Evolutionary conservation across 192 early-diverging fungal genomes (phyloP).

Genomic region (Diversispora epigaea): DNA sequence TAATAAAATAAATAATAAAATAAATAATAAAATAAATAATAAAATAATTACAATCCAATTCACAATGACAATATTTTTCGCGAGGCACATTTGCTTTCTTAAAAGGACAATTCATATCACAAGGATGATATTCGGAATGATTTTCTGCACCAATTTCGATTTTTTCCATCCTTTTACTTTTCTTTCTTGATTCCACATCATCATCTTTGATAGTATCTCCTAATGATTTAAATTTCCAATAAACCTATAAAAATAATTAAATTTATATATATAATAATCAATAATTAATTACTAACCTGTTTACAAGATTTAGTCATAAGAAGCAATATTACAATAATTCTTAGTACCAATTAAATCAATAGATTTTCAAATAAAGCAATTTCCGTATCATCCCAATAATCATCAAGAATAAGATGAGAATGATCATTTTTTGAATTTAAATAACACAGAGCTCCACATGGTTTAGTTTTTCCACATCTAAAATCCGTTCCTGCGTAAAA

Average conservation of each 20-base stretch:
- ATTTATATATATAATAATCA: background rate
- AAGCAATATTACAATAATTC: conserved; percentile 26
- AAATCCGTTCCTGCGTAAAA: conserved; percentile 3
- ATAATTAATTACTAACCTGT: conserved; percentile 5
- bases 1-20: too few species aligned
- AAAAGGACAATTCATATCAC: conserved; percentile 17
- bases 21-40: too few species aligned
- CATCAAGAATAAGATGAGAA: too few species aligned
- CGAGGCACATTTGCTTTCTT: conserved; percentile 18
- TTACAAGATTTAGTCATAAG: conserved; percentile 25
- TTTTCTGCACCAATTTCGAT: conserved; percentile 29
- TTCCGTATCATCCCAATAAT: conserved; percentile 20
- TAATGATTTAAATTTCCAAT: background rate
- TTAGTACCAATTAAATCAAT: background rate
- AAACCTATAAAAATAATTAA: conserved; percentile 20
- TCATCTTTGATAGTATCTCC: background rate
- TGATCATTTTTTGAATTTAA: background rate
- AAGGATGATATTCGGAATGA: conserved; percentile 27
- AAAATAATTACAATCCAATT: too few species aligned
- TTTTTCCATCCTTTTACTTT: conserved; percentile 9
- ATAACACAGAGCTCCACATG: conserved; percentile 11
- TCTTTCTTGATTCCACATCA: conserved; percentile 10
- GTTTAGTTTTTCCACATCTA: conserved; percentile 17
- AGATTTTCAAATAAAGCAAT: conserved; percentile 14
- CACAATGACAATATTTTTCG: conserved; percentile 33